Evolutionary conservation across 83 land plant genomes (phyloP).

Genomic region (Picea abies): DNA sequence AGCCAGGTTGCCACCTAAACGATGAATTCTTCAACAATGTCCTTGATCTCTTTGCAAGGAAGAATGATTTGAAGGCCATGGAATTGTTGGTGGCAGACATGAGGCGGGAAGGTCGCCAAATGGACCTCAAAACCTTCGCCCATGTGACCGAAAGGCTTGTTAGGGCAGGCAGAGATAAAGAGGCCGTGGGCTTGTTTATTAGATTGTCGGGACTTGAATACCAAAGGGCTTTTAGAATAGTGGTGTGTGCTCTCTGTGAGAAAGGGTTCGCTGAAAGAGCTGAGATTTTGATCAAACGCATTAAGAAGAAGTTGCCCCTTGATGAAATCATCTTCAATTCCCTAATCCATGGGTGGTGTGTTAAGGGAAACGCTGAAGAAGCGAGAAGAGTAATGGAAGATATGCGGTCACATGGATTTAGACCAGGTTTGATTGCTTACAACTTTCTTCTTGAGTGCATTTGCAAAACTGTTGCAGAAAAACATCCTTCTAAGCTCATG

Average conservation of each 20-base stretch:
- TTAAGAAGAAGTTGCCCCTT: conserved; percentile 19
- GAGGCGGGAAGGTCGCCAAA: conserved; percentile 24
- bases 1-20: conserved; percentile 11
- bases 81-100: conserved; percentile 39
- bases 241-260: conserved; percentile 45
- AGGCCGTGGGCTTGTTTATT: conserved; percentile 44
- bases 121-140: conserved; percentile 43
- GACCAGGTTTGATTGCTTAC: conserved; percentile 32
- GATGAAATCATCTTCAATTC: conserved; percentile 21
- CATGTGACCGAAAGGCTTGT: conserved; percentile 43
- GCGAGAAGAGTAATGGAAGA: conserved; percentile 40
- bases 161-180: conserved; percentile 37
- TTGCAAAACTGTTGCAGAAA: conserved; percentile 33
- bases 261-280: conserved; percentile 49
- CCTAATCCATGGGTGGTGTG: conserved; percentile 51
- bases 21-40: conserved; percentile 37
- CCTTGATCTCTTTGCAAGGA: conserved; percentile 35
- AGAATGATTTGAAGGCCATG: conserved; percentile 40
- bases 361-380: conserved; percentile 37
- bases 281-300: conserved; percentile 34
- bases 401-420: conserved; percentile 41
- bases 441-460: conserved; percentile 47
- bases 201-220: conserved; percentile 25
- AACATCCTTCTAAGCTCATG: conserved; percentile 50
- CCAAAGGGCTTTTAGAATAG: conserved; percentile 14